Evolutionary conservation across 495 filamentous ascomycete species (phyloP).

Genomic region (Cryomyces minteri): DNA sequence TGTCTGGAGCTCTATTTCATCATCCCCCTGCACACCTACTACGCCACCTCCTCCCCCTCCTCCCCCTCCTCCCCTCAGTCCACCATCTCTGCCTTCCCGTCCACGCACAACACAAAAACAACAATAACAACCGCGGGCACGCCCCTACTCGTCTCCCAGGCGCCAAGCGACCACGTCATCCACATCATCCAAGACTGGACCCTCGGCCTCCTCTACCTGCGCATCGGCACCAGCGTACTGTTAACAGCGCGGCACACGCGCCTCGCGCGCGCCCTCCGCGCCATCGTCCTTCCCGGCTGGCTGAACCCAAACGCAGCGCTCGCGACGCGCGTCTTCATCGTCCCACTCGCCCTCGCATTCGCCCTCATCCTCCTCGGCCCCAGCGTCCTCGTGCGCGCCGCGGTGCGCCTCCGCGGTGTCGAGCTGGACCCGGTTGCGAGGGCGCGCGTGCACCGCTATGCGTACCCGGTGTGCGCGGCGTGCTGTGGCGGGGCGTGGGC

Average conservation of each 20-base stretch:
- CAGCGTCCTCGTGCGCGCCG: slow-evolving; percentile 26
- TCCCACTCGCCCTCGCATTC: slow-evolving; percentile 47
- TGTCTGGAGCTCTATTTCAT: slow-evolving; percentile 78
- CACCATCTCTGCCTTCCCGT: too few species aligned
- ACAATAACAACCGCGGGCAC: background rate
- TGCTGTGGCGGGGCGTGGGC: slow-evolving; percentile 25
- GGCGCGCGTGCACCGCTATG: slow-evolving; percentile 13
- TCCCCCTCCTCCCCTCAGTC: slow-evolving; percentile 16
- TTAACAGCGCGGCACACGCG: slow-evolving; percentile 44
- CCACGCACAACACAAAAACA: background rate
- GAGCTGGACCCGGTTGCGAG: background rate
- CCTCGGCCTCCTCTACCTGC: slow-evolving; percentile 78
- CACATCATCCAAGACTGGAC: slow-evolving; percentile 91
- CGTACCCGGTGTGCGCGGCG: slow-evolving; percentile 25
- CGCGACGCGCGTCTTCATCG: slow-evolving; percentile 64
- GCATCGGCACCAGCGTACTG: slow-evolving; percentile 58
- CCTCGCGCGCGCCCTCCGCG: slow-evolving; percentile 51
- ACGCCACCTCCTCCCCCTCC: slow-evolving; percentile 15
- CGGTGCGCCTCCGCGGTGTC: slow-evolving; percentile 14
- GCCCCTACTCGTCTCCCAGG: background rate
- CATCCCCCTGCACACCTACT: slow-evolving; percentile 71
- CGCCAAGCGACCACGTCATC: slow-evolving; percentile 44
- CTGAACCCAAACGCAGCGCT: slow-evolving; percentile 59
- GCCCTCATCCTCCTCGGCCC: slow-evolving; percentile 40
- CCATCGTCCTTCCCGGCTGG: slow-evolving; percentile 63